A percentile compares a stretch with the other conserved stretches of the same genome.
phyloP scores from a whole-genome alignment of 2,329 filamentous ascomycete species.

The Xylaria sp. region DNA sequence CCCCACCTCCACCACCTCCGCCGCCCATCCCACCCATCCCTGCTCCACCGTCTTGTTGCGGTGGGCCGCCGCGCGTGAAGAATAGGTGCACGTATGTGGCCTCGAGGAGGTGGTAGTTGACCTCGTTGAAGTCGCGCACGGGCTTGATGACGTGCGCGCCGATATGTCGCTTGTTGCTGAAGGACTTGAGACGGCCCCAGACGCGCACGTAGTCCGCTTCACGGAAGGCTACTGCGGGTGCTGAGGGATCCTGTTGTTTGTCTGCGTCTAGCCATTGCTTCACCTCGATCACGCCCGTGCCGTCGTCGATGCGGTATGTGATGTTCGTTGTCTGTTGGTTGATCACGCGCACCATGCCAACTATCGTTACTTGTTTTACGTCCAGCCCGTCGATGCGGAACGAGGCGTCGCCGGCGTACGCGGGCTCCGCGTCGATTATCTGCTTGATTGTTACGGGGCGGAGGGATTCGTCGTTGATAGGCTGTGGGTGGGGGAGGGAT shows the following conservation, averaged over 20 bases:
- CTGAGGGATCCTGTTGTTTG: constrained; percentile 56
- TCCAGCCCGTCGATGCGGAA: constrained; percentile 85
- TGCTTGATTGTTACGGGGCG: constrained; percentile 97
- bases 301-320: constrained; percentile 94
- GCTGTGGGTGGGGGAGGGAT: constrained; percentile 52
- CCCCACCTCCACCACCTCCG: constrained; percentile 52
- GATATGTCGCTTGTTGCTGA: constrained; percentile 85
- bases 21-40: constrained; percentile 42
- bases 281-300: constrained; percentile 90
- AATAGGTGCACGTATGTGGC: constrained; percentile 88
- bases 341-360: constrained; percentile 91
- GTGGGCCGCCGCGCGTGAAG: constrained; percentile 73
- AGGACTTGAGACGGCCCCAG: constrained; percentile 84
- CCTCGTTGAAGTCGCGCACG: constrained; percentile 87
- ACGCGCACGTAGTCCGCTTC: constrained; percentile 86
- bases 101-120: constrained; percentile 92
- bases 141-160: constrained; percentile 83
- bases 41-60: constrained; percentile 45
- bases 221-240: constrained; percentile 65
- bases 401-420: constrained; percentile 73
- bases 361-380: constrained; percentile 81
- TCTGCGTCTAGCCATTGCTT: constrained; percentile 85
- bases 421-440: constrained; percentile 80
- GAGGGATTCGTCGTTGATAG: constrained; percentile 83
- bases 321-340: constrained; percentile 89